A percentile compares a stretch with the other conserved stretches of the same genome.
Evolutionary conservation across 192 early-diverging fungal genomes (phyloP).

Genomic region (Coemansia sp.): DNA sequence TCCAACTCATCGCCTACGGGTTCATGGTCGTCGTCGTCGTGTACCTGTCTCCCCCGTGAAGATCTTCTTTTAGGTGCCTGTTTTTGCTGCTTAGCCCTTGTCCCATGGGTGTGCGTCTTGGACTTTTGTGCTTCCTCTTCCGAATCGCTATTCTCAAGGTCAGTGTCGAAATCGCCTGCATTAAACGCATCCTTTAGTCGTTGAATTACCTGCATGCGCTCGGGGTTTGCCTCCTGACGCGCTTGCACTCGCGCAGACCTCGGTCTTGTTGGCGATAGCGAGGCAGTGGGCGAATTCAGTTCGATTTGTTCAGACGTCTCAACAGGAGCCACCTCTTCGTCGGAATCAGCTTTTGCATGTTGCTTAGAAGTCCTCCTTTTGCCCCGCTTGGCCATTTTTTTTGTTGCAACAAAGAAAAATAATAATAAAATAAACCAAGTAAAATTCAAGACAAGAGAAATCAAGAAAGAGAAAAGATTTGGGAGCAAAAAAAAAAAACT

Average conservation of each 20-base stretch:
- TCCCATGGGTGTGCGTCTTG: not conserved
- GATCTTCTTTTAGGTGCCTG: constrained; percentile 2
- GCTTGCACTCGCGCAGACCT: constrained; percentile 34
- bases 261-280: constrained; percentile 5
- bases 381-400: constrained; percentile 10
- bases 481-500: constrained; percentile 15
- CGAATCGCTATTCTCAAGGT: constrained; percentile 16
- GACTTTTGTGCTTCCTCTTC: constrained; percentile 3
- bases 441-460: constrained; percentile 11
- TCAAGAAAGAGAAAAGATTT: constrained; percentile 8
- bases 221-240: constrained; percentile 41
- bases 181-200: constrained; percentile 43
- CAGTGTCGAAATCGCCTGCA: constrained; percentile 38
- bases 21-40: constrained; percentile 23
- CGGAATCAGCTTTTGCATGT: not conserved
- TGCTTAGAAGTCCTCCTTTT: constrained; percentile 2
- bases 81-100: constrained; percentile 2
- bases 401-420: not conserved
- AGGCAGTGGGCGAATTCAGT: not conserved
- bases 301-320: not conserved
- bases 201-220: constrained; percentile 31
- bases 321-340: not conserved
- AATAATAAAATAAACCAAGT: constrained; percentile 14
- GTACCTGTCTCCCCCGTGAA: not conserved
- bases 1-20: constrained; percentile 14